Conservation (phyloP, 2,329 filamentous ascomycete species). For the Calonectria hawksworthii region DNA sequence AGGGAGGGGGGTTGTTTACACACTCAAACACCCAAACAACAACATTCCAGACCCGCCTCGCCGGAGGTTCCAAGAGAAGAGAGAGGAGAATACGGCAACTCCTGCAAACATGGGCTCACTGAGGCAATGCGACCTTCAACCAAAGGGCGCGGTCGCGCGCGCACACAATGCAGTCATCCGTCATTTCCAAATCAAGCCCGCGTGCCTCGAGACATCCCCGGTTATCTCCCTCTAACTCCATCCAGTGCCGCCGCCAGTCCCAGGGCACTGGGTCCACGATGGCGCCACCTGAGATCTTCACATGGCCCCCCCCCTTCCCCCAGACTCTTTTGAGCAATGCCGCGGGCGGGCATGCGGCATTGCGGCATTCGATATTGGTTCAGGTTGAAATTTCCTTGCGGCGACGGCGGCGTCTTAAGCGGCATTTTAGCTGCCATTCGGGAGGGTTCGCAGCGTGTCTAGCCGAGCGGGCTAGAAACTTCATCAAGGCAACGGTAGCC, state of each 20-base stretch:
- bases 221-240: slow-evolving; percentile 24
- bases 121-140: background rate
- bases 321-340: background rate
- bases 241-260: background rate
- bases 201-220: slow-evolving; percentile 6
- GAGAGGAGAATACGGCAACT: background rate
- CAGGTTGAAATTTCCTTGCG: background rate
- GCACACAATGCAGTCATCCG: slow-evolving; percentile 15
- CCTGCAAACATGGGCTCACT: background rate
- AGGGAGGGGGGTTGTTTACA: background rate
- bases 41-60: too few species aligned
- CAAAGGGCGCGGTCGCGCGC: slow-evolving; percentile 22
- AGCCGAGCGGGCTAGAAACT: background rate
- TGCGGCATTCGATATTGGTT: background rate
- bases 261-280: slow-evolving; percentile 13
- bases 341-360: slow-evolving; percentile 10
- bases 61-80: background rate
- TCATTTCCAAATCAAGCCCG: slow-evolving; percentile 1
- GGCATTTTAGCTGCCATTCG: background rate
- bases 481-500: slow-evolving; percentile 6
- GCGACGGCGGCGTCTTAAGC: background rate
- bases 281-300: slow-evolving; percentile 20
- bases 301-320: background rate
- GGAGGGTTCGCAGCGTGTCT: background rate
- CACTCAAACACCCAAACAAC: background rate